Base-by-base conservation (phyloP, 805 yeast genomes). In the Saccharomycopsis malanga region DNA sequence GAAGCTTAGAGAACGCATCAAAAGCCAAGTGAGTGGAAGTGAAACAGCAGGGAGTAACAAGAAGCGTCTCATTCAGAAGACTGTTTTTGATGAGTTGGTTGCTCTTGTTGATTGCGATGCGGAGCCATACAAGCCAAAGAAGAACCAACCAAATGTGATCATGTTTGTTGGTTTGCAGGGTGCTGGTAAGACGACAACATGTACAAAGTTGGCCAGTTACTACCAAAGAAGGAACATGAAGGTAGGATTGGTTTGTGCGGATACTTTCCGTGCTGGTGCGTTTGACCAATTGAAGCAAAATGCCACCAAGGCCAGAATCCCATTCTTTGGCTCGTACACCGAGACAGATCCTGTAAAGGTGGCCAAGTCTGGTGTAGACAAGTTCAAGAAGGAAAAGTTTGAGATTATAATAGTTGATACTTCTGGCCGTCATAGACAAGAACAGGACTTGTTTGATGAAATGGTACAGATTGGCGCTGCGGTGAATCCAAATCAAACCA, bases 111-210 rank as follows among this genome's bases (percentile, higher is more conserved):
- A 89, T 59, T 83, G 81, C 41, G 65, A 72, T 36, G 58, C 60
- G 12, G 67, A 66, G 44, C 73, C 85, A 7, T 91, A 79, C 61
- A 84, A 84, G 65, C 98, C 97, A 35, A 84, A 83, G 69, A 89
- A 89, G 70, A 81, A 87, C 57, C 75, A 76, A 57, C 61, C 79
- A 7, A 79, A 83, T 60, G 85, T 91, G 27, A 83, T 93, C 54
- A 93, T 93, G 98, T 85, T 93, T 73, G 98, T 93, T 50, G 98
- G 98, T 61, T 71, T 93, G 51, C 98, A 93, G 65, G 98, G 98
- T 70, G 93, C 98, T 10, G 98, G 98, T 74, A 93, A 93, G 64
- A 93, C 98, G 27, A 93, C 98, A 0, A 81, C 96, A 2, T 89
- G 97, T 78, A 93, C 98, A 1, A 93, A 93, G 58, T 71, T 91